Evolutionary conservation across 495 filamentous ascomycete genomes (phyloP).

Genomic region (Aspergillus haitiensis): DNA sequence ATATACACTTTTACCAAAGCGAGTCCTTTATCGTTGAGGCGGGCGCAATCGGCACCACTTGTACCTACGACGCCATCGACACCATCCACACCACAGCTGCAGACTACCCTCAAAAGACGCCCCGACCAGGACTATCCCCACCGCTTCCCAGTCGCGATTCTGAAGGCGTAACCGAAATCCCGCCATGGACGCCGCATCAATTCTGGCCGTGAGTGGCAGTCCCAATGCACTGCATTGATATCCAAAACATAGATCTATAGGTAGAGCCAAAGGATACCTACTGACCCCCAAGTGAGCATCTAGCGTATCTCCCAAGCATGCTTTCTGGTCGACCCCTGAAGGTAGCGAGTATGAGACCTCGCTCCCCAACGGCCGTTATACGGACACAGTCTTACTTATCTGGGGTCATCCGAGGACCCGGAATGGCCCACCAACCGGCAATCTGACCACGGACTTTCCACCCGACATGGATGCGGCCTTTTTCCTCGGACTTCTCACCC

Average conservation of each 20-base stretch:
- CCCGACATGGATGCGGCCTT: constrained; percentile 18
- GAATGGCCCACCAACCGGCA: neutral
- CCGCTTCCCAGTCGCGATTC: constrained; percentile 2
- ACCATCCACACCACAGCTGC: constrained; percentile 11
- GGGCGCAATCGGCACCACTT: constrained; percentile 13
- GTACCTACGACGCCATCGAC: constrained; percentile 17
- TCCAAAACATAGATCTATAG: no score
- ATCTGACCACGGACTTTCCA: constrained; percentile 12
- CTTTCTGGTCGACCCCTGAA: constrained; percentile 15
- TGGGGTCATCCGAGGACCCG: constrained; percentile 11
- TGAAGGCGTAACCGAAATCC: constrained; percentile 9
- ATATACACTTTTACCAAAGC: constrained; percentile 17
- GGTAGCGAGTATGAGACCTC: constrained; percentile 7
- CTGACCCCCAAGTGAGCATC: neutral
- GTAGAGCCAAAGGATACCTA: no score
- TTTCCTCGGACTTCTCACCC: constrained; percentile 11
- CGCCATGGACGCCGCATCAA: constrained; percentile 11
- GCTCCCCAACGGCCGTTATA: constrained; percentile 8
- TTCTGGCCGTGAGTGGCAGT: constrained; percentile 21
- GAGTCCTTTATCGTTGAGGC: constrained; percentile 18
- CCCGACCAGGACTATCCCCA: constrained; percentile 6
- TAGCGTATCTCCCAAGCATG: constrained; percentile 12
- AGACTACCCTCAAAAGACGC: constrained; percentile 1
- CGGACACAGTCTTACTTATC: constrained; percentile 12
- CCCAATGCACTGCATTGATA: no score